Percentiles rank a stretch among this genome's conserved stretches.
Evolutionary conservation across 1,139 yeast species (phyloP).

Genomic region (Pichia sp.): DNA sequence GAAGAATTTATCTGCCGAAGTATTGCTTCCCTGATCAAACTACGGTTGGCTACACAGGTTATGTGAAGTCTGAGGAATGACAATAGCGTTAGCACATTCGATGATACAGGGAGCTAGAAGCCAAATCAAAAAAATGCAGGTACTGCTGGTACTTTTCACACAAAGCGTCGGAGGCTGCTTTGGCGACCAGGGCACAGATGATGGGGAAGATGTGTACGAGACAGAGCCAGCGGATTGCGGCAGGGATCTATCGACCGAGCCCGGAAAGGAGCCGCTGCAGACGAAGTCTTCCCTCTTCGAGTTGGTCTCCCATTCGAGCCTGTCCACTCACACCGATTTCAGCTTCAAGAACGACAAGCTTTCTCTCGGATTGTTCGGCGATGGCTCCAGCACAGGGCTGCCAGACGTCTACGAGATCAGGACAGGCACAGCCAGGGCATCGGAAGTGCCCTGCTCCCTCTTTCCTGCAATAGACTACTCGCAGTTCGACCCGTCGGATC

Average conservation of each 20-base stretch:
- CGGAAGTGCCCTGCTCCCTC: not conserved
- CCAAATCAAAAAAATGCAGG: not conserved
- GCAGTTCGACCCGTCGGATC: conserved; percentile 16
- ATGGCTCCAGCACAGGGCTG: not conserved
- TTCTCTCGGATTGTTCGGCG: not conserved
- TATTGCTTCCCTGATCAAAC: not conserved
- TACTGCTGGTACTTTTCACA: not conserved
- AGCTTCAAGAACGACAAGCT: not conserved
- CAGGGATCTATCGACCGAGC: not conserved
- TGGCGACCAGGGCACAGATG: not conserved
- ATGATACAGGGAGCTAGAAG: not conserved
- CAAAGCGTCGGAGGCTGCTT: not conserved
- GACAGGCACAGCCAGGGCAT: not conserved
- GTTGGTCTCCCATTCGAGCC: not conserved
- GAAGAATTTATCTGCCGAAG: not conserved
- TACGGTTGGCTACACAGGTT: no score
- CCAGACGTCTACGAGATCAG: not conserved
- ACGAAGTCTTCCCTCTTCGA: not conserved
- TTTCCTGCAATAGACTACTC: conserved; percentile 14
- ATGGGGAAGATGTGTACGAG: not conserved
- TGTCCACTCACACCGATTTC: not conserved
- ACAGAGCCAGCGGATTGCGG: not conserved
- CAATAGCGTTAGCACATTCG: not conserved
- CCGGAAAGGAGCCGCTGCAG: not conserved
- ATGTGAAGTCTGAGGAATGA: not conserved